phyloP scores from a whole-genome alignment of 345 rosid genomes.

The Citrus medica region DNA sequence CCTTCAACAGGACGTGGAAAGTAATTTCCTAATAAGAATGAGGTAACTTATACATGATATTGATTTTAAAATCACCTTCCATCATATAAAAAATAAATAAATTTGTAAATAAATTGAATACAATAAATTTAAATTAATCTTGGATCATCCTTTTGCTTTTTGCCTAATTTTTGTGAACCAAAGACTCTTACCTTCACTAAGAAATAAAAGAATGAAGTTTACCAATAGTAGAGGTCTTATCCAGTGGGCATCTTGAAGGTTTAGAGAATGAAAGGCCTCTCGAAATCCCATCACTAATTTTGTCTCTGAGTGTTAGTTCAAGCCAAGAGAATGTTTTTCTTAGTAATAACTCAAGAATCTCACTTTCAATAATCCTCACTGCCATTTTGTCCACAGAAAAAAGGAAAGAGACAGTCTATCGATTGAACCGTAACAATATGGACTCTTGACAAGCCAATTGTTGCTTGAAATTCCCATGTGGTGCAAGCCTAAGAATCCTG shows the following conservation, averaged over 20 bases:
- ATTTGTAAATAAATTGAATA: no score
- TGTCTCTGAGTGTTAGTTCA: not conserved
- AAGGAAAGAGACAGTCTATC: no score
- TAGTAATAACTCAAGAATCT: not conserved
- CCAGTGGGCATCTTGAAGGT: conserved; percentile 27
- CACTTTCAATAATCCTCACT: not conserved
- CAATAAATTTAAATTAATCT: no score
- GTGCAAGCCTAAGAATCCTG: not conserved
- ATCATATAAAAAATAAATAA: no score
- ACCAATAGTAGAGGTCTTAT: conserved; percentile 42
- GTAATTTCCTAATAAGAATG: no score
- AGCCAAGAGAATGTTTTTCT: not conserved
- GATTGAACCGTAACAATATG: not conserved
- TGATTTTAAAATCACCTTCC: no score
- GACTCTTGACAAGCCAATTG: not conserved
- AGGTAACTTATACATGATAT: no score
- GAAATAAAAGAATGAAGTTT: conserved; percentile 48
- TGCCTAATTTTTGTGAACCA: no score
- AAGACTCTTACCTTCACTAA: not conserved
- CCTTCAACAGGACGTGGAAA: fast-evolving
- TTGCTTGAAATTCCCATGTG: not conserved
- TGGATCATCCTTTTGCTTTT: conserved; percentile 3
- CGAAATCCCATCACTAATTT: conserved; percentile 37
- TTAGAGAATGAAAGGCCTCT: conserved; percentile 51
- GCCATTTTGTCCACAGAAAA: not conserved